These are phyloP conservation scores for Kwoniella bestiolae DNA, from an alignment of 768 basidiomycete species.

Conservation along the genomic window DNA sequence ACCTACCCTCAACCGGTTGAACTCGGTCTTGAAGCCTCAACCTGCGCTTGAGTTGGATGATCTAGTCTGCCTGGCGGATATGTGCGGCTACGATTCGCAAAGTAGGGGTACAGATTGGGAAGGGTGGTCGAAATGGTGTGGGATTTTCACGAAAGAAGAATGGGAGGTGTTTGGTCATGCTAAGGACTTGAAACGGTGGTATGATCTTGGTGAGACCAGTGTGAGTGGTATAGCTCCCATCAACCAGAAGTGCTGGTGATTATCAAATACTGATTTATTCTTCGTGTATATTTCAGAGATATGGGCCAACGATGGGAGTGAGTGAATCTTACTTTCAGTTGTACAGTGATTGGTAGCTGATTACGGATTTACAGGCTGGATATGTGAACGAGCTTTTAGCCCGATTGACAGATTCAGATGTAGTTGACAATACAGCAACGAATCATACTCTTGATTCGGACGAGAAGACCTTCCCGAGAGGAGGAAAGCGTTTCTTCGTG, in stretches of 20 bases:
- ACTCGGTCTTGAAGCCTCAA: conserved; percentile 34
- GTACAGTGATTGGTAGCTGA: not conserved
- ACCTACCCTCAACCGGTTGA: conserved; percentile 32
- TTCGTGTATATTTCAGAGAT: conserved; percentile 28
- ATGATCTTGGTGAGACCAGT: conserved; percentile 59
- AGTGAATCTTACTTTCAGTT: not conserved
- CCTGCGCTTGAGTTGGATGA: conserved; percentile 63
- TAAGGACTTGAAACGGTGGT: conserved; percentile 77
- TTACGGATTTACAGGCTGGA: conserved; percentile 63
- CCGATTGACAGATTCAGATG: conserved; percentile 69
- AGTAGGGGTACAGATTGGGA: conserved; percentile 60
- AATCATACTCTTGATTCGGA: conserved; percentile 72
- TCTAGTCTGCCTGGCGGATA: conserved; percentile 66
- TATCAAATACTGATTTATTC: not conserved
- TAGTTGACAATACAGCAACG: conserved; percentile 73
- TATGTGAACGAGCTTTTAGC: conserved; percentile 88
- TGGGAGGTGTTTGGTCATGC: conserved; percentile 72
- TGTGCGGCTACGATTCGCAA: conserved; percentile 77
- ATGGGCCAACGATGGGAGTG: conserved; percentile 46
- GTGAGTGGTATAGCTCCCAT: conserved; percentile 29
- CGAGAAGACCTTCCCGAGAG: conserved; percentile 70
- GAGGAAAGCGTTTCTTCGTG: conserved; percentile 48
- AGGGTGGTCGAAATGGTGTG: conserved; percentile 70
- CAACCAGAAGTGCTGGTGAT: no score
- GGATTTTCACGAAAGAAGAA: conserved; percentile 69